Conservation (phyloP, 495 filamentous ascomycete species). For the Podospora anserina region DNA sequence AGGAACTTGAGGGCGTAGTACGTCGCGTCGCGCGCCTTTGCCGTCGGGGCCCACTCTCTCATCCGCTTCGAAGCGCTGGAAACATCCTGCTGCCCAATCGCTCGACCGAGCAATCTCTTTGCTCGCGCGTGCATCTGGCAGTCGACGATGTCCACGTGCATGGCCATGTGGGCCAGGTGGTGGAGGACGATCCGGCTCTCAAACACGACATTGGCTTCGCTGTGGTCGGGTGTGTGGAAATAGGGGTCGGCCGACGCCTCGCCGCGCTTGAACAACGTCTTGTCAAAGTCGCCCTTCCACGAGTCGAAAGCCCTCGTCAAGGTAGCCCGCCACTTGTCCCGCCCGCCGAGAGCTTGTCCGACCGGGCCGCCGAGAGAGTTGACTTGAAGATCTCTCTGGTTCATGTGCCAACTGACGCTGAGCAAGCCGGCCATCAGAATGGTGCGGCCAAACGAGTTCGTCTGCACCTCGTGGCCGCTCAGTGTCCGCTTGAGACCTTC, state of each 20-base stretch:
- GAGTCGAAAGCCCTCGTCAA: constrained; percentile 88
- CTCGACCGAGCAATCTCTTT: constrained; percentile 75
- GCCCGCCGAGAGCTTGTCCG: constrained; percentile 74
- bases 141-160: constrained; percentile 97
- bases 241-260: constrained; percentile 47
- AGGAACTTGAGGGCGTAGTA: constrained; percentile 93
- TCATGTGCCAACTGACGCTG: constrained; percentile 96
- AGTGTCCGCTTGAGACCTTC: constrained; percentile 90
- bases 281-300: constrained; percentile 93
- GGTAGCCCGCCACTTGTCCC: constrained; percentile 88
- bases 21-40: constrained; percentile 85
- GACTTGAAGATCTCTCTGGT: constrained; percentile 92
- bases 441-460: constrained; percentile 91
- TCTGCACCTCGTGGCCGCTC: constrained; percentile 80
- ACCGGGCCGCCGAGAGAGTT: constrained; percentile 76
- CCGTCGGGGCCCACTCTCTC: constrained; percentile 90
- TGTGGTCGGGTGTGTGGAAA: constrained; percentile 40
- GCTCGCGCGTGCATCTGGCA: constrained; percentile 94
- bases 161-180: constrained; percentile 94
- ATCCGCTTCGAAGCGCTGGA: constrained; percentile 77
- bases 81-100: constrained; percentile 79
- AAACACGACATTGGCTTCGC: constrained; percentile 74
- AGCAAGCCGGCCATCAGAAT: constrained; percentile 93
- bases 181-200: constrained; percentile 87
- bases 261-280: constrained; percentile 54